Evolutionary conservation across 805 yeast genomes (phyloP), one percentile per base, ranked within the genome.

Genomic region (Wickerhamiella hasegawae): DNA sequence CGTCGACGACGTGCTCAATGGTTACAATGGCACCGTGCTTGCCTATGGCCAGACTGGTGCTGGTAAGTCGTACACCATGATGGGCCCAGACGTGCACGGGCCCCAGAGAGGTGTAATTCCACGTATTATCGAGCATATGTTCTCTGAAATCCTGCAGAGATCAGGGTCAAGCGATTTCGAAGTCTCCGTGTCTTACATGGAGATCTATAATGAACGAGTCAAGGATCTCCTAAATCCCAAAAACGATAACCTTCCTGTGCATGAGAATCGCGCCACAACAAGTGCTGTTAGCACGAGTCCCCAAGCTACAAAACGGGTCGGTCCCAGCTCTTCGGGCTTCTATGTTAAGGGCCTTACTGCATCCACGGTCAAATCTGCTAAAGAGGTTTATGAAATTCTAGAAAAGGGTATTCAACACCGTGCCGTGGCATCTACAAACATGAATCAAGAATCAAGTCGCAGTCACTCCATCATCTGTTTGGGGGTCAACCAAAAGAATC

Each of bases 11-110:
- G 62, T 81, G 21, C 65, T 77, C 38, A 62, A 65, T 22, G 96
- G 96, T 0, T 76, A 73, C 48, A 79, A 80, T 50, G 81, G 84
- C 16, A 71, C 87, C 0, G 71, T 81, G 0, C 55, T 80, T 25
- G 80, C 85, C 0, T 81, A 78, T 53, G 93, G 92, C 8, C 87
- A 76, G 47, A 72, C 81, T 0, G 81, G 83, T 0, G 65, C 83
- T 1, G 90, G 90, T 5, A 79, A 79, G 52, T 68, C 85, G 0
- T 69, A 68, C 48, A 74, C 87, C 3, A 74, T 80, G 83, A 68
- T 76, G 68, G 90, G 90, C 1, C 47, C 63, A 1, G 52, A 56
- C n/a, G 48, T 61, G 2, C 53, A 45, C 27, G 57, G 53, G 24
- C 54, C 55, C n/a, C 47, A 22, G 42, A 62, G 57, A 28, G 95